A percentile compares a stretch with the other conserved stretches of the same genome.
Evolutionary conservation across 495 filamentous ascomycete genomes (phyloP).

Genomic region (Neurospora hispaniola): DNA sequence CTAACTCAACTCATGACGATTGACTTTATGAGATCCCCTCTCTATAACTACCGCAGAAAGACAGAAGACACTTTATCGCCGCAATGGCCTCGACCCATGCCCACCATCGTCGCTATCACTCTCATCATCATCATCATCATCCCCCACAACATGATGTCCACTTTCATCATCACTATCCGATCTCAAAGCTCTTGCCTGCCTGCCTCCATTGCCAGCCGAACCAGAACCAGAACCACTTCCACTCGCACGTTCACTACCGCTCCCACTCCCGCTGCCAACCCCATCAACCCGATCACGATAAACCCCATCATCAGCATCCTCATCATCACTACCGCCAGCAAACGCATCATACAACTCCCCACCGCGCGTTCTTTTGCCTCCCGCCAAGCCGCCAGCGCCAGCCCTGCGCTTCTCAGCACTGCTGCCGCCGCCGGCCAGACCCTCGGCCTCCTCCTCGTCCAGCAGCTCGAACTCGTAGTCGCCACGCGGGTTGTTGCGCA

Average conservation of each 20-base stretch:
- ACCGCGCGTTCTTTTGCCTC: constrained; percentile 44
- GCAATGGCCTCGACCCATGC: background rate
- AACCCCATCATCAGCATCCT: constrained; percentile 12
- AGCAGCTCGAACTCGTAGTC: constrained; percentile 94
- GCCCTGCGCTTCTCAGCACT: background rate
- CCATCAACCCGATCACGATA: constrained; percentile 10
- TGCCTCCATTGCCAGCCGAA: background rate
- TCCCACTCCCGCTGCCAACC: background rate
- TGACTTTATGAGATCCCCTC: background rate
- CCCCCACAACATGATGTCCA: constrained; percentile 25
- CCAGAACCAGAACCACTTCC: background rate
- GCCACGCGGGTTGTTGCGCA: constrained; percentile 63
- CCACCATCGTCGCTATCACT: constrained; percentile 14
- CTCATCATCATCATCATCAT: constrained; percentile 10
- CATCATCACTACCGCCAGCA: constrained; percentile 64
- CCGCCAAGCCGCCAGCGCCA: constrained; percentile 1
- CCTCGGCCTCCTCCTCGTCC: constrained; percentile 68
- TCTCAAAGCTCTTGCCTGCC: constrained; percentile 6
- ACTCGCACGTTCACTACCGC: background rate
- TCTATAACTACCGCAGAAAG: background rate
- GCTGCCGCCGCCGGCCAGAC: constrained; percentile 22
- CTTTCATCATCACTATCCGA: constrained; percentile 42
- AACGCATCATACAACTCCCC: constrained; percentile 92
- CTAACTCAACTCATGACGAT: background rate
- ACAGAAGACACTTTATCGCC: background rate